phyloP scores from a whole-genome alignment of 345 rosid genomes.

The Luvunga scandens region DNA sequence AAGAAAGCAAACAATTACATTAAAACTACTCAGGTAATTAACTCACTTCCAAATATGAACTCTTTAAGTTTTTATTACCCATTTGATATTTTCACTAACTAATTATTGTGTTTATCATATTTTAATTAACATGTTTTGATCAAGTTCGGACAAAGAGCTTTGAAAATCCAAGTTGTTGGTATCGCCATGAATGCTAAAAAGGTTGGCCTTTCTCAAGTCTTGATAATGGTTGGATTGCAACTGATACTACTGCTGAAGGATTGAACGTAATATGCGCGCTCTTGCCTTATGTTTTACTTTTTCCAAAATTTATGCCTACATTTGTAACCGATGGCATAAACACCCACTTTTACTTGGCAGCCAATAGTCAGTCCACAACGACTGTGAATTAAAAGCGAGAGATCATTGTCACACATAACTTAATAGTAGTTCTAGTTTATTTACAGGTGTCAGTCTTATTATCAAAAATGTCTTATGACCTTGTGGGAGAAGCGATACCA shows the following conservation, averaged over 20 bases:
- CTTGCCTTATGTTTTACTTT: not conserved
- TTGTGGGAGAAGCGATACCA: not conserved
- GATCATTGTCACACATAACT: too few species aligned
- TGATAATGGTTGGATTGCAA: not conserved
- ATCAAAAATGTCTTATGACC: not conserved
- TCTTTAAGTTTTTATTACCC: not conserved
- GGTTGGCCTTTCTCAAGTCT: conserved; percentile 76
- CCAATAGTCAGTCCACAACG: too few species aligned
- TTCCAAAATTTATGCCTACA: not conserved
- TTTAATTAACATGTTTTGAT: not conserved
- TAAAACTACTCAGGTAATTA: conserved; percentile 48
- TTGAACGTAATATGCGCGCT: not conserved
- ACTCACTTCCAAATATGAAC: not conserved
- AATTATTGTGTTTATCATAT: not conserved
- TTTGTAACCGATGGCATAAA: not conserved
- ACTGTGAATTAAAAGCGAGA: too few species aligned
- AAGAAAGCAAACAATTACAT: conserved; percentile 60
- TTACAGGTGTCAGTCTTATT: not conserved
- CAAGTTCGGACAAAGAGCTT: conserved; percentile 38
- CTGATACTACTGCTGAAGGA: not conserved
- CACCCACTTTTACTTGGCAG: too few species aligned
- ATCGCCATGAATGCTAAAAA: conserved; percentile 51
- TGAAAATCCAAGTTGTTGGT: conserved; percentile 36
- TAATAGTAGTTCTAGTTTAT: not conserved
- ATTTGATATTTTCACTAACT: not conserved